Conservation (phyloP, 495 filamentous ascomycete genomes). For the Podospora australis region DNA sequence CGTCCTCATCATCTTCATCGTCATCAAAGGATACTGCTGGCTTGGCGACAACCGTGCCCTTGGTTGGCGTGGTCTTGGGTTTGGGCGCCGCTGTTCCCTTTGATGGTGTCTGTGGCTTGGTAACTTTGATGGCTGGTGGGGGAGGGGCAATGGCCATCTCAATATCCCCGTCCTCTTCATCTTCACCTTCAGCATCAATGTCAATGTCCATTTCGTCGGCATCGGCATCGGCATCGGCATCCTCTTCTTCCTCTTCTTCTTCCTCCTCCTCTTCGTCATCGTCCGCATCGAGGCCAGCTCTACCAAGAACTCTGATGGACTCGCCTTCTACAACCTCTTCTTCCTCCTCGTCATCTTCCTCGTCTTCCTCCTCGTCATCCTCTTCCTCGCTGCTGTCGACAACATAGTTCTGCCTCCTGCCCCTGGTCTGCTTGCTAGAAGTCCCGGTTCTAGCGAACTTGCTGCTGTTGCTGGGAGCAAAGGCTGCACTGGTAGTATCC, state of each 20-base stretch:
- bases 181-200: constrained; percentile 40
- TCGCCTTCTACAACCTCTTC: constrained; percentile 26
- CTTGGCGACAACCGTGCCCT: constrained; percentile 8
- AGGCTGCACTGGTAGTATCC: constrained; percentile 22
- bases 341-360: constrained; percentile 35
- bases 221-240: constrained; percentile 33
- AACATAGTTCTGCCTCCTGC: constrained; percentile 62
- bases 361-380: constrained; percentile 40
- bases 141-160: constrained; percentile 37
- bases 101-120: constrained; percentile 22
- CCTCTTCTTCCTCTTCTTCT: constrained; percentile 24
- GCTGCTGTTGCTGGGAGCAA: constrained; percentile 38
- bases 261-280: constrained; percentile 41
- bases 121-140: constrained; percentile 39
- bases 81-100: constrained; percentile 18
- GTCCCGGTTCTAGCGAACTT: constrained; percentile 32
- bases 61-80: constrained; percentile 9
- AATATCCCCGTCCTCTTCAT: constrained; percentile 43
- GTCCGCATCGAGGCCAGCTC: constrained; percentile 34
- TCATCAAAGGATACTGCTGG: constrained; percentile 30
- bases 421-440: constrained; percentile 51
- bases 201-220: constrained; percentile 45
- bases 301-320: constrained; percentile 27
- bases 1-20: constrained; percentile 40
- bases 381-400: constrained; percentile 53